Evolutionary conservation across 1,139 yeast species (phyloP).

Genomic region (Nematodospora anomalae): DNA sequence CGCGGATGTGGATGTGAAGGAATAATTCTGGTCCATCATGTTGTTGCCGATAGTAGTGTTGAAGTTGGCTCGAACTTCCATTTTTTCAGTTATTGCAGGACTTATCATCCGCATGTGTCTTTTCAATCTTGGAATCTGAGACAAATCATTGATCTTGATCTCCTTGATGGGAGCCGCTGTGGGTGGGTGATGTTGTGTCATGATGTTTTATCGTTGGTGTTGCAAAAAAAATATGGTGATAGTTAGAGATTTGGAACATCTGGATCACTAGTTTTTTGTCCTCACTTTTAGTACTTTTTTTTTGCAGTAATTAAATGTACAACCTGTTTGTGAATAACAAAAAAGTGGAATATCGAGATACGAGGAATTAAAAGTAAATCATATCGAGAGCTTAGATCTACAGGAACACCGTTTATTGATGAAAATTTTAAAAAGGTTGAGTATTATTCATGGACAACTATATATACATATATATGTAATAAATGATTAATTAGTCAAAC

Average conservation of each 20-base stretch:
- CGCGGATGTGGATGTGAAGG: background rate
- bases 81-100: background rate
- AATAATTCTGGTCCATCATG: background rate
- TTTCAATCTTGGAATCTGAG: constrained; percentile 1
- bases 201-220: background rate
- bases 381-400: background rate
- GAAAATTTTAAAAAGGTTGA: too few relatives aligned
- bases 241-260: background rate
- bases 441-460: constrained; percentile 1
- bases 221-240: constrained; percentile 3
- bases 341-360: background rate
- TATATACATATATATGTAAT: background rate
- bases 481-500: background rate
- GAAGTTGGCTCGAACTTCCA: constrained; percentile 6
- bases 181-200: background rate
- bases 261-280: too few relatives aligned
- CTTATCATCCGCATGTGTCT: background rate
- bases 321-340: background rate
- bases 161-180: background rate
- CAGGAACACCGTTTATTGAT: background rate
- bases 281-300: too few relatives aligned
- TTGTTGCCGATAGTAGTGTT: too few relatives aligned
- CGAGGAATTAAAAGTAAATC: background rate
- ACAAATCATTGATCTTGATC: background rate
- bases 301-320: background rate